These are phyloP conservation scores for Symmetrospora coprosmae DNA, from an alignment of 768 basidiomycete species.

Conservation along the genomic window DNA sequence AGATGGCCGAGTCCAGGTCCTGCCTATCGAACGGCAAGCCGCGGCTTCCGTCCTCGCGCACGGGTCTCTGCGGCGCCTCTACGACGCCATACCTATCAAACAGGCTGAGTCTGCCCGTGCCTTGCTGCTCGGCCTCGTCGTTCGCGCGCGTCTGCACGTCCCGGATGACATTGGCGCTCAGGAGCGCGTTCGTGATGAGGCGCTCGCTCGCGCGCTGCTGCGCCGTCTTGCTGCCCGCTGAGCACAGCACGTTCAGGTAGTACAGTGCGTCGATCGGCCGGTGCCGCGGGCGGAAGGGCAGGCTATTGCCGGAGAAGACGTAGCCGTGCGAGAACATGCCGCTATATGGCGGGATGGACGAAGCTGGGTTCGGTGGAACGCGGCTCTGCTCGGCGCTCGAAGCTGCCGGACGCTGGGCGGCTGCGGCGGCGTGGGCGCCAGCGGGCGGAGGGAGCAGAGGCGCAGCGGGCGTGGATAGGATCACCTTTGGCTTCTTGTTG, in stretches of 20 bases:
- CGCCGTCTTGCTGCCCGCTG: constrained; percentile 9
- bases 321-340: constrained; percentile 17
- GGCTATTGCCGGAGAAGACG: neutral
- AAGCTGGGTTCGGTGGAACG: neutral
- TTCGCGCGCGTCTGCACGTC: neutral
- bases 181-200: constrained; percentile 1
- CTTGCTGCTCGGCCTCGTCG: too few species aligned
- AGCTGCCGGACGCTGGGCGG: neutral
- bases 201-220: constrained; percentile 14
- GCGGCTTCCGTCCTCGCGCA: too few species aligned
- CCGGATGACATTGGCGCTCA: constrained; percentile 4
- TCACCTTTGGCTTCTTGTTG: neutral
- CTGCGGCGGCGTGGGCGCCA: neutral
- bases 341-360: neutral
- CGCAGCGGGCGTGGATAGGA: neutral
- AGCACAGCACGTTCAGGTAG: constrained; percentile 7
- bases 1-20: constrained; percentile 8
- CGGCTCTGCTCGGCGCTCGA: neutral
- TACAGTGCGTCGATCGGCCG: constrained; percentile 16
- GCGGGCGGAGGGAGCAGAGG: neutral
- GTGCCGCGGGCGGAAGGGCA: constrained; percentile 2
- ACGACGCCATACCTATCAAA: too few species aligned
- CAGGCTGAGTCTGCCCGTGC: too few species aligned
- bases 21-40: neutral
- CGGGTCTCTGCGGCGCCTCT: too few species aligned